A percentile compares a stretch with the other conserved stretches of the same genome.
These are phyloP conservation scores for Nicotiana undulata DNA, from an alignment of 257 asterid species.

Conservation along the genomic window DNA sequence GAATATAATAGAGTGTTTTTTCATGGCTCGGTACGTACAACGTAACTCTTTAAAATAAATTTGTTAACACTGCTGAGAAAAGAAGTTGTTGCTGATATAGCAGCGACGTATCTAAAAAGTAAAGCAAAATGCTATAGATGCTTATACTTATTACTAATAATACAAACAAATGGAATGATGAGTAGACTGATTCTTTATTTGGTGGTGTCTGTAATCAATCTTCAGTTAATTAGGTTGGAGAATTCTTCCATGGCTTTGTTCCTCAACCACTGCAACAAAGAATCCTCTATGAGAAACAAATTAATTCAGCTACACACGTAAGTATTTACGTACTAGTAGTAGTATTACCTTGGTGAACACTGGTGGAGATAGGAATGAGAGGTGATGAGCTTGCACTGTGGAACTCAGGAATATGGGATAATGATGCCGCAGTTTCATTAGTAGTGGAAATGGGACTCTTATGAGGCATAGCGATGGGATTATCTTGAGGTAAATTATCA, in stretches of 20 bases:
- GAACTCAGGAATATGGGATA: slow-evolving; percentile 10
- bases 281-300: not conserved
- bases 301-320: not conserved
- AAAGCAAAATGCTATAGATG: not conserved
- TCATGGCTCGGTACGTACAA: too few species aligned
- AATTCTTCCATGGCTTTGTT: slow-evolving; percentile 62
- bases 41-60: too few species aligned
- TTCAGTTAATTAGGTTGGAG: slow-evolving; percentile 72
- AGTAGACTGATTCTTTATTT: slow-evolving; percentile 10
- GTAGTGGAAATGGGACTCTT: slow-evolving; percentile 7
- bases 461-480: not conserved
- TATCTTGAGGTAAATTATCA: not conserved
- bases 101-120: not conserved
- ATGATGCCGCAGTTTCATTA: slow-evolving; percentile 12
- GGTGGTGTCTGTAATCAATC: not conserved
- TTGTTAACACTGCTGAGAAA: too few species aligned
- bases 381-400: slow-evolving; percentile 36
- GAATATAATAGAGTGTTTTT: too few species aligned
- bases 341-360: too few species aligned
- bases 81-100: not conserved
- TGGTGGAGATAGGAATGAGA: slow-evolving; percentile 34
- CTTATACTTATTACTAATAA: not conserved
- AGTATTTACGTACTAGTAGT: not conserved
- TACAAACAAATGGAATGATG: not conserved
- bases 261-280: slow-evolving; percentile 46